Evolutionary conservation across 495 filamentous ascomycete species (phyloP).

Genomic region (Aeminium ludgeri): DNA sequence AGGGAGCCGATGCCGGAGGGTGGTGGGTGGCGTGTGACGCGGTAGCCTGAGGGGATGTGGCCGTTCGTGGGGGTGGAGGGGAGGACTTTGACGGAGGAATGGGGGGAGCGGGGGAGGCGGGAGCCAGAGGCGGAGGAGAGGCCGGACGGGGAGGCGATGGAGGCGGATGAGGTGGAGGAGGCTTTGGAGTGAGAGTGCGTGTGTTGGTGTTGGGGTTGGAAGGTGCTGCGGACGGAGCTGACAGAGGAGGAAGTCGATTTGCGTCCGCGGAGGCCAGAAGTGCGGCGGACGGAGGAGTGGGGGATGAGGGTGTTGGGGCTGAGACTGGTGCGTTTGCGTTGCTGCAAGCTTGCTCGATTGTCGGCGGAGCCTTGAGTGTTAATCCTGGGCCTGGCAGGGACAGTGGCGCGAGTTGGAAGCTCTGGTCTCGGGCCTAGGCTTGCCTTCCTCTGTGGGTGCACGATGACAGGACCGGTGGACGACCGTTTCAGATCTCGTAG

Average conservation of each 20-base stretch:
- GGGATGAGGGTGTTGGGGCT: slow-evolving; percentile 85
- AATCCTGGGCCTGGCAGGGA: slow-evolving; percentile 19
- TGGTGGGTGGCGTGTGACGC: slow-evolving; percentile 49
- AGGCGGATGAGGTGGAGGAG: slow-evolving; percentile 66
- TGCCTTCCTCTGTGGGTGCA: slow-evolving; percentile 11
- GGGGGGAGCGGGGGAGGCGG: slow-evolving; percentile 44
- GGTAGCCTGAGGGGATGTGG: slow-evolving; percentile 72
- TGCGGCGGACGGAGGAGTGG: slow-evolving; percentile 61
- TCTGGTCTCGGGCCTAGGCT: slow-evolving; percentile 17
- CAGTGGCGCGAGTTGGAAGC: slow-evolving; percentile 16
- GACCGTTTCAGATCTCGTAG: slow-evolving; percentile 9
- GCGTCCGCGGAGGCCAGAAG: slow-evolving; percentile 65
- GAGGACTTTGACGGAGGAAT: slow-evolving; percentile 82
- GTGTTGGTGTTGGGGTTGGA: slow-evolving; percentile 48
- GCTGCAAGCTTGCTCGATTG: slow-evolving; percentile 17
- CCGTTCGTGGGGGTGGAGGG: slow-evolving; percentile 68
- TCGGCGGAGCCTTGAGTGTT: slow-evolving; percentile 22
- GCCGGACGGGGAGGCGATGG: slow-evolving; percentile 47
- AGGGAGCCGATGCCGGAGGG: slow-evolving; percentile 17
- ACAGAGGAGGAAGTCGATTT: slow-evolving; percentile 95
- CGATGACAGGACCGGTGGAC: slow-evolving; percentile 9
- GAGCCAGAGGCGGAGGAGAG: slow-evolving; percentile 24
- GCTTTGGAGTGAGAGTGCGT: slow-evolving; percentile 90
- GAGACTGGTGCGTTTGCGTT: slow-evolving; percentile 57
- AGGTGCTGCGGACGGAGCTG: slow-evolving; percentile 75